Conservation (phyloP, 2,329 filamentous ascomycete species). For the Calcarisporium arbuscula region DNA sequence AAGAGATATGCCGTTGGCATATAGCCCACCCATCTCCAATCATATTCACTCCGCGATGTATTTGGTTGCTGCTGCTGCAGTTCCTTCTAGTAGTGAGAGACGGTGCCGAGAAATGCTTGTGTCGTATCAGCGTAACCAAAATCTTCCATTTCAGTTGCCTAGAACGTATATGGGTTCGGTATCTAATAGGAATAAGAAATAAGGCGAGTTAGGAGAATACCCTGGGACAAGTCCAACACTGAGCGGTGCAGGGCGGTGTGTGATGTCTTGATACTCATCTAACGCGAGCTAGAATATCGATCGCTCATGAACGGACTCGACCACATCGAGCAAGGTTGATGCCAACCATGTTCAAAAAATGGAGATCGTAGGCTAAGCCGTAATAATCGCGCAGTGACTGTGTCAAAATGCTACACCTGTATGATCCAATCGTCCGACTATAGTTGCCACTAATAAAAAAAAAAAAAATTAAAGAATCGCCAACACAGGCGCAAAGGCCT, state of each 20-base stretch:
- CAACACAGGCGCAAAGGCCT: conserved; percentile 7
- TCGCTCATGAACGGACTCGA: conserved; percentile 10
- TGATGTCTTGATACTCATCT: conserved; percentile 7
- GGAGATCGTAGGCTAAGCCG: conserved; percentile 9
- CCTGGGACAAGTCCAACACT: conserved; percentile 10
- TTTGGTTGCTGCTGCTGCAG: conserved; percentile 5
- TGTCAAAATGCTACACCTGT: conserved; percentile 13
- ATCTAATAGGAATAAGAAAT: conserved; percentile 14
- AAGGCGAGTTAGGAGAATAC: conserved; percentile 11
- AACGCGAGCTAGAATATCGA: neutral
- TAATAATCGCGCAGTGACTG: conserved; percentile 12
- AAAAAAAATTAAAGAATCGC: no score
- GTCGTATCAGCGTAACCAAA: conserved; percentile 13
- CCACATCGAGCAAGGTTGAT: conserved; percentile 7
- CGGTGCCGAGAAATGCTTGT: conserved; percentile 11
- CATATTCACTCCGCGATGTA: conserved; percentile 9
- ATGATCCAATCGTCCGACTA: conserved; percentile 13
- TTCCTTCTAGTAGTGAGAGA: conserved; percentile 8
- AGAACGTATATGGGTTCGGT: conserved; percentile 10
- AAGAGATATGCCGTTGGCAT: conserved; percentile 13
- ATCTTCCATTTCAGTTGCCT: conserved; percentile 1
- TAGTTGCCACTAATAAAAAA: conserved; percentile 8
- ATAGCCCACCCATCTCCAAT: no score
- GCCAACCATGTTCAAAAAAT: conserved; percentile 13
- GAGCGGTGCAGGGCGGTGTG: conserved; percentile 3